Percentiles rank a stretch among this genome's conserved stretches.
These are phyloP conservation scores for Cajanus cajan DNA, from an alignment of 306 rosid species.

Conservation along the genomic window DNA sequence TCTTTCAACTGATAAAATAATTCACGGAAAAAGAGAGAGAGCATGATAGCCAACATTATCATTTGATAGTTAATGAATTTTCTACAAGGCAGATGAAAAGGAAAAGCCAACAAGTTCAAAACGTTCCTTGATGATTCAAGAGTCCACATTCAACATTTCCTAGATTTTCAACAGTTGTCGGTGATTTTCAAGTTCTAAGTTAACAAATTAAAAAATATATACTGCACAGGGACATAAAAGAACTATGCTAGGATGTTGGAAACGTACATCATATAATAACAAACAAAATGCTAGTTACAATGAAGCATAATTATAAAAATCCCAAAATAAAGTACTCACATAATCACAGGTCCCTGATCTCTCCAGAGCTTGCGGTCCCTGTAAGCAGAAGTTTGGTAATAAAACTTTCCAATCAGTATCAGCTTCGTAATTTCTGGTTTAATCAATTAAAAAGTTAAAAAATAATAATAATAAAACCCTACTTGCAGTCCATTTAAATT, in stretches of 20 bases:
- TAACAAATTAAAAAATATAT: constrained; percentile 17
- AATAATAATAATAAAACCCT: constrained; percentile 25
- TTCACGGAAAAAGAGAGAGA: background rate
- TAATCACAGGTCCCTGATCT: constrained; percentile 70
- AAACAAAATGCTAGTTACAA: background rate
- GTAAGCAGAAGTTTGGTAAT: constrained; percentile 39
- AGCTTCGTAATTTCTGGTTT: constrained; percentile 14
- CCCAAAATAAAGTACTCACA: constrained; percentile 56
- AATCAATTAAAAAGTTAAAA: constrained; percentile 12
- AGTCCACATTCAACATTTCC: background rate
- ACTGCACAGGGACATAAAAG: constrained; percentile 21
- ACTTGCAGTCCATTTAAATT: constrained; percentile 65
- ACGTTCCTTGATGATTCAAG: background rate
- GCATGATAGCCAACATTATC: too few species aligned
- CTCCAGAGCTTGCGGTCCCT: constrained; percentile 64
- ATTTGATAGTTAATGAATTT: too few species aligned
- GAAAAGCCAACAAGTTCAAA: constrained; percentile 16
- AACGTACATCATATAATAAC: constrained; percentile 5
- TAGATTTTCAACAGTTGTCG: background rate
- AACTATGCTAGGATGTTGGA: background rate
- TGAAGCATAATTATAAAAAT: constrained; percentile 5
- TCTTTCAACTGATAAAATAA: constrained; percentile 10
- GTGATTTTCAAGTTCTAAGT: constrained; percentile 21
- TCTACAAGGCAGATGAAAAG: constrained; percentile 16
- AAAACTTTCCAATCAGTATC: constrained; percentile 18